Base-by-base conservation (phyloP, 768 basidiomycete species). In the Tephrocybe sp. region DNA sequence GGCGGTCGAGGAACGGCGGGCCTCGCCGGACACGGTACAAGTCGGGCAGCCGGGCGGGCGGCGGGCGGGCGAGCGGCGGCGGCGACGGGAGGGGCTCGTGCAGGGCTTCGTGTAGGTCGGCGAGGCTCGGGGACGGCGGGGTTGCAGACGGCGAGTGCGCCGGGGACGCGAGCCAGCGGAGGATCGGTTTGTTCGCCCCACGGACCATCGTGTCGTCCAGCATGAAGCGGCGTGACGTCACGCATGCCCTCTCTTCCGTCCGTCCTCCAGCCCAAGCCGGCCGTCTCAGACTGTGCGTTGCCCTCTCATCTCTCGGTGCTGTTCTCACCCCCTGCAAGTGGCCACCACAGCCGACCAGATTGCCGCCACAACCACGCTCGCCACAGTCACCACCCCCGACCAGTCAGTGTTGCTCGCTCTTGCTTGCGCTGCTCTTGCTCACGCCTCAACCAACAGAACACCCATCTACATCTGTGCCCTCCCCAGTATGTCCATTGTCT, bases 391-490 rank as follows among this genome's bases (percentile, higher is more conserved):
- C 0, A 77, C 76, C 23, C 85, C 89, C 10, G 60, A 75, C 45
- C 81, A 86, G 89, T 90, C 36, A n/a, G n/a, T 54, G 28, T 42
- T 15, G 7, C 5, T 17, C 30, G 7, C 17, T 17, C n/a, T 14
- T 49, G 11, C 38, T 9, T 12, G 8, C 45, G 6, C 3, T 14
- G 11, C 14, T 36, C 23, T 18, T 9, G n/a, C 14, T 4, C 30
- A 45, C 36, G 44, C 0, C 40, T 48, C 10, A 53, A 1, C 23
- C n/a, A 11, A 15, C 42, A 91, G 90, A 55, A 90, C 88, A 2
- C 83, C 88, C 0, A 86, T 92, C n/a, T 89, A 81, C 63, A 90
- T 92, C 50, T 92, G 90, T 58, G 84, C 76, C 3, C 70, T 86
- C 30, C 67, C 78, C 58, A 77, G 86, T 85, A 65, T 37, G 65